phyloP scores from a whole-genome alignment of 2,329 filamentous ascomycete genomes.

The Triangularia setosa region DNA sequence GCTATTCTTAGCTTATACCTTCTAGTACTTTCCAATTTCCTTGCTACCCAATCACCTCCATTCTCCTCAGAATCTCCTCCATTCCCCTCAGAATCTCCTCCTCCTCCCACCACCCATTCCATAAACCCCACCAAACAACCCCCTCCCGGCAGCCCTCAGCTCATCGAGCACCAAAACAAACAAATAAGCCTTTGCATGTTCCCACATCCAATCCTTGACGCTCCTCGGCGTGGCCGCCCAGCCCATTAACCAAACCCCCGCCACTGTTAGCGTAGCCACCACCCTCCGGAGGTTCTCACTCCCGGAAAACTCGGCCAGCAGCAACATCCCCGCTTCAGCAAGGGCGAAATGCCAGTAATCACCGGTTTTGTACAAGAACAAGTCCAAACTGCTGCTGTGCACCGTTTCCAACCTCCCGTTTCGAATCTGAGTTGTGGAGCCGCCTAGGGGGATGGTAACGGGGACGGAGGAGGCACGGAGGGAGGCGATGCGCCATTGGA shows the following conservation, averaged over 20 bases:
- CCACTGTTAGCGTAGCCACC: conserved; percentile 2
- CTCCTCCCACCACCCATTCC: conserved; percentile 1
- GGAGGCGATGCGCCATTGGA: conserved; percentile 19
- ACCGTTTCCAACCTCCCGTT: conserved; percentile 10
- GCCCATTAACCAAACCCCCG: conserved; percentile 13
- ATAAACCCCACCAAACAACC: neutral
- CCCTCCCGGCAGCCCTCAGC: conserved; percentile 7
- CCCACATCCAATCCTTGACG: conserved; percentile 19
- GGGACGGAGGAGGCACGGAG: conserved; percentile 5
- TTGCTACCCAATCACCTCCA: too few relatives aligned
- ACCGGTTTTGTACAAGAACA: conserved; percentile 10
- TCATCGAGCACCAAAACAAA: conserved; percentile 18
- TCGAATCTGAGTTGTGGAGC: neutral
- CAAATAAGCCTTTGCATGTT: conserved; percentile 17
- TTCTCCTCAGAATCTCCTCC: too few relatives aligned
- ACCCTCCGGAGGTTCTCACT: conserved; percentile 12
- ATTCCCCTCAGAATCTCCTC: neutral
- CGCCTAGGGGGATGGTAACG: conserved; percentile 7
- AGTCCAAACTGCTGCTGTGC: neutral
- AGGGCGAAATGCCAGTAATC: conserved; percentile 16
- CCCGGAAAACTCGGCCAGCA: conserved; percentile 12
- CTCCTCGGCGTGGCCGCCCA: conserved; percentile 15
- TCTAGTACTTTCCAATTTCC: too few relatives aligned
- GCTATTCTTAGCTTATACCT: too few relatives aligned
- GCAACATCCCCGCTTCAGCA: conserved; percentile 7